Evolutionary conservation across 805 yeast species (phyloP).

Genomic region (Komagataella pastoris): DNA sequence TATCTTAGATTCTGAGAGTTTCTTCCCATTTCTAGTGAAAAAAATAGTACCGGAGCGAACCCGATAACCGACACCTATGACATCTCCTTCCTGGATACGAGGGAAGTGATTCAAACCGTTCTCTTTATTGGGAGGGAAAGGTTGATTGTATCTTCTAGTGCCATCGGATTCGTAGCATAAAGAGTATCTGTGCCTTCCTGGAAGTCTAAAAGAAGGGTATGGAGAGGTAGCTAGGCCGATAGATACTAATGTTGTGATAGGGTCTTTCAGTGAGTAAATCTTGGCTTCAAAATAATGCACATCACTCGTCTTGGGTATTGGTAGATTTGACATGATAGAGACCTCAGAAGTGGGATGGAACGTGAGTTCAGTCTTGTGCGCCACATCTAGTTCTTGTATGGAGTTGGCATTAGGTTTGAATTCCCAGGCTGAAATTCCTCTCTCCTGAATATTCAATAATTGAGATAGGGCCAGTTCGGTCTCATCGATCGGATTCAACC

Average conservation of each 20-base stretch:
- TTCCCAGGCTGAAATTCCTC: slow-evolving; percentile 86
- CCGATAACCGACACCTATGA: slow-evolving; percentile 83
- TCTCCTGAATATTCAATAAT: slow-evolving; percentile 61
- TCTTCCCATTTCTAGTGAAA: slow-evolving; percentile 91
- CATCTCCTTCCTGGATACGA: slow-evolving; percentile 65
- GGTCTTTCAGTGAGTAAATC: slow-evolving; percentile 54
- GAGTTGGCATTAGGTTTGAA: slow-evolving; percentile 49
- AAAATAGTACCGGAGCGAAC: slow-evolving; percentile 76
- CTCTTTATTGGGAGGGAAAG: slow-evolving; percentile 32
- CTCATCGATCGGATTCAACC: slow-evolving; percentile 22
- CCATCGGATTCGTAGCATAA: slow-evolving; percentile 85
- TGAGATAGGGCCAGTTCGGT: slow-evolving; percentile 34
- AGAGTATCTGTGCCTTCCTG: slow-evolving; percentile 82
- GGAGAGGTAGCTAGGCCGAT: slow-evolving; percentile 80
- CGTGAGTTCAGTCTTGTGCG: slow-evolving; percentile 49
- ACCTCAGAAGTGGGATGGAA: slow-evolving; percentile 34
- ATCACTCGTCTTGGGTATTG: slow-evolving; percentile 70
- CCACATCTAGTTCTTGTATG: slow-evolving; percentile 44
- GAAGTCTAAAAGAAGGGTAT: slow-evolving; percentile 85
- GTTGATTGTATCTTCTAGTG: slow-evolving; percentile 63
- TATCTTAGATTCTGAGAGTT: slow-evolving; percentile 64
- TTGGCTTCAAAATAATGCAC: slow-evolving; percentile 86
- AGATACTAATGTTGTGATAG: slow-evolving; percentile 42
- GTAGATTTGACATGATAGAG: slow-evolving; percentile 68
- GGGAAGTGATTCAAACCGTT: slow-evolving; percentile 44